phyloP scores from a whole-genome alignment of 345 rosid species.

The Trapa incisa region DNA sequence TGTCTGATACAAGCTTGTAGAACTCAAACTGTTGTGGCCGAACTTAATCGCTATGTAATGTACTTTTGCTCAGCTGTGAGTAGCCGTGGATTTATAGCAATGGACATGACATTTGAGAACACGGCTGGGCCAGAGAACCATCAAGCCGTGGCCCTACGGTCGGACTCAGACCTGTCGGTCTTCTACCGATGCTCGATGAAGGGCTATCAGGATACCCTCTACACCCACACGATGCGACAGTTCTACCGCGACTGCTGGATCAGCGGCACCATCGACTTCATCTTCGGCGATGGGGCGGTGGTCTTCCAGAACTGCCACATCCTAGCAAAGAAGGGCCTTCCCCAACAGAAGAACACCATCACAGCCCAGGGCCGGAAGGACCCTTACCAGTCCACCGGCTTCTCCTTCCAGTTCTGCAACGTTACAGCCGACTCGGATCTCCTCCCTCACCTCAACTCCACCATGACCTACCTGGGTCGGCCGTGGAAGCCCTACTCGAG shows the following conservation, averaged over 20 bases:
- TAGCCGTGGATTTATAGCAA: conserved; percentile 73
- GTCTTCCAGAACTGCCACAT: conserved; percentile 72
- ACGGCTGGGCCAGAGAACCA: conserved; percentile 22
- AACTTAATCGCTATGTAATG: not conserved
- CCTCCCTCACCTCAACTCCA: conserved; percentile 25
- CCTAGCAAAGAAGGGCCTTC: conserved; percentile 47
- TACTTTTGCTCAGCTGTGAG: conserved; percentile 58
- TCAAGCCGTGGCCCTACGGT: conserved; percentile 77
- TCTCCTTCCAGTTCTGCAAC: conserved; percentile 46
- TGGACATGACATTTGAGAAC: conserved; percentile 68
- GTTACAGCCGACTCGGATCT: conserved; percentile 58
- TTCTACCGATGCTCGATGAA: conserved; percentile 42
- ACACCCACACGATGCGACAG: conserved; percentile 80
- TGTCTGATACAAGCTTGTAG: no score
- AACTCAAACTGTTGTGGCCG: no score
- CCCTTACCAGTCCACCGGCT: conserved; percentile 22
- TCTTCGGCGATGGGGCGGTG: conserved; percentile 62
- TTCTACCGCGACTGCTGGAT: conserved; percentile 74
- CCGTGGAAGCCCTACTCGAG: conserved; percentile 85
- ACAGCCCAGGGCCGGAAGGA: conserved; percentile 84
- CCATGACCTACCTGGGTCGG: conserved; percentile 59
- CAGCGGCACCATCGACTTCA: conserved; percentile 11
- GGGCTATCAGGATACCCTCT: conserved; percentile 84
- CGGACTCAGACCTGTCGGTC: conserved; percentile 65
- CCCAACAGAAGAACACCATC: conserved; percentile 58